Evolutionary conservation across 2,329 filamentous ascomycete species (phyloP), one percentile per base, ranked within the genome.

Genomic region (Fusarium anguioides): DNA sequence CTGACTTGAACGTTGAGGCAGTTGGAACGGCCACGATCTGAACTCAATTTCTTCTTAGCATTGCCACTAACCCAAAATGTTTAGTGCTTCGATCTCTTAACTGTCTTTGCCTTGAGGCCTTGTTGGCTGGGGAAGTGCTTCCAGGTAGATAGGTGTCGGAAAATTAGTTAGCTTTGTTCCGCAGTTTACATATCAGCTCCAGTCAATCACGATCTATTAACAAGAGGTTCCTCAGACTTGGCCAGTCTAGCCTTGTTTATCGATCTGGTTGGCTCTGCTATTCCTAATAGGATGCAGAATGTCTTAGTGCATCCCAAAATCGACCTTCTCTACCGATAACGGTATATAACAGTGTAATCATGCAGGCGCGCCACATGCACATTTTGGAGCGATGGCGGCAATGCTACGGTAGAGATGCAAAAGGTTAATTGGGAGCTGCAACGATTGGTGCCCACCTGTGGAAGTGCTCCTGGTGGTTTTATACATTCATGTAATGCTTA

Each of bases 381-480:
- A 27, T 27, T 8, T 11, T 35, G 31, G 33, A 20, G 40, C 21
- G 18, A 42, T 61, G 4, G 8, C 8, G 12, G n/a, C 29, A 35
- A 18, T 52, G 18, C n/a, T 14, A 11, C 15, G 17, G 7, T 40
- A 8, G 17, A 29, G 12, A 11, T 20, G 17, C 20, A 24, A n/a
- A n/a, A 12, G n/a, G 14, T 20, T 15, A 8, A 15, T 33, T 33
- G n/a, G 18, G 15, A 8, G 17, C 17, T 5, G n/a, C 14, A n/a
- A 6, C 21, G 26, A 59, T 45, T 60, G 54, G 57, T 40, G 54
- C 45, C 45, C 45, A 11, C 23, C 14, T 27, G n/a, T n/a, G n/a
- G n/a, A 27, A 11, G 8, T 4, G 6, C 26, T 27, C 8, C 4
- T 10, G 26, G 26, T 27, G 26, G 26, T 11, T 27, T 27, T 27